phyloP scores from a whole-genome alignment of 108 stramenopile species.

The Fistulifera pelliculosa region DNA sequence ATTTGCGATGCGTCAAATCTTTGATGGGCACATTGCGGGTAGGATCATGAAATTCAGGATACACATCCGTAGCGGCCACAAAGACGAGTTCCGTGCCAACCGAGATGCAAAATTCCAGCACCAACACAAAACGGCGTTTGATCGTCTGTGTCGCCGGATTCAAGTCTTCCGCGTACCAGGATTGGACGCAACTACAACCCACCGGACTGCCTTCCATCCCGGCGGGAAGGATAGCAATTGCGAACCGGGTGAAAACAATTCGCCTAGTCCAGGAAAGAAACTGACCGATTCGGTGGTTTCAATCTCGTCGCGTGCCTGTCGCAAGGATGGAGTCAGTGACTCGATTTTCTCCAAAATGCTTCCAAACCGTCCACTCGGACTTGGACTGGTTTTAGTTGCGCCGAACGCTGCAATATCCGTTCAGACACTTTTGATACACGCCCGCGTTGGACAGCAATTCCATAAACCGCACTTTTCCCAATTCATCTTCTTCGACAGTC shows the following conservation, averaged over 20 bases:
- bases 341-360: conserved; percentile 38
- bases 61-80: conserved; percentile 56
- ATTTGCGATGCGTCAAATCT: conserved; percentile 46
- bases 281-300: conserved; percentile 34
- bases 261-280: conserved; percentile 58
- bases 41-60: conserved; percentile 55
- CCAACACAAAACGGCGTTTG: conserved; percentile 49
- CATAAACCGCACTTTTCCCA: conserved; percentile 52
- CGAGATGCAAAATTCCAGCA: conserved; percentile 45
- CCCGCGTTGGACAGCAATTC: conserved; percentile 54
- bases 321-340: conserved; percentile 26
- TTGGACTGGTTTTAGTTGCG: conserved; percentile 17
- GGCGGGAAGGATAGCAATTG: conserved; percentile 46
- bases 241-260: conserved; percentile 51
- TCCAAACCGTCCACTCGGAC: conserved; percentile 36
- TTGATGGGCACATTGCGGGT: conserved; percentile 36
- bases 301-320: conserved; percentile 40
- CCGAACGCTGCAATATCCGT: conserved; percentile 28
- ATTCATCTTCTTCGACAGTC: conserved; percentile 49
- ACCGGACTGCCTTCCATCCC: conserved; percentile 61
- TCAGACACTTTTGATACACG: conserved; percentile 46
- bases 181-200: conserved; percentile 52
- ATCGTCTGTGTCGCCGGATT: conserved; percentile 51
- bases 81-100: conserved; percentile 56
- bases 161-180: conserved; percentile 54